Percentiles rank a stretch among this genome's conserved stretches.
Evolutionary conservation across 1,139 yeast species (phyloP).

Genomic region (Suhomyces kunorum): DNA sequence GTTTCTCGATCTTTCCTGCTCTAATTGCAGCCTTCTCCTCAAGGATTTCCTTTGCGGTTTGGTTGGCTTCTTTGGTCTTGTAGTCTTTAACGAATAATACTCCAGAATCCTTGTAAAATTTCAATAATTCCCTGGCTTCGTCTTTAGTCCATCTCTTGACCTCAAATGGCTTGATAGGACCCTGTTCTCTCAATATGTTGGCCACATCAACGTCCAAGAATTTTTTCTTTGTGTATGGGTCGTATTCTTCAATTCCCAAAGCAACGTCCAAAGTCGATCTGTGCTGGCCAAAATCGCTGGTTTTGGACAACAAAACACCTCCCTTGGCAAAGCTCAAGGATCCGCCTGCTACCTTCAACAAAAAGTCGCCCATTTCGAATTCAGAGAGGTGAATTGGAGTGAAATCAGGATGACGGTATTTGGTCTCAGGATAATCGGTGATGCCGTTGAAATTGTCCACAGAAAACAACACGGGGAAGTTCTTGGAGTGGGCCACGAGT

Average conservation of each 20-base stretch:
- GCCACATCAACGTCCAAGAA: conserved; percentile 61
- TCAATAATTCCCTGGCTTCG: conserved; percentile 56
- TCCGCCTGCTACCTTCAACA: conserved; percentile 62
- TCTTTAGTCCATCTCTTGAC: conserved; percentile 54
- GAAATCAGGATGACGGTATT: conserved; percentile 61
- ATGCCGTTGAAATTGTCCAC: conserved; percentile 77
- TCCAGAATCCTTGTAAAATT: conserved; percentile 56
- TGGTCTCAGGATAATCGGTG: conserved; percentile 55
- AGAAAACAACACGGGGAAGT: conserved; percentile 64
- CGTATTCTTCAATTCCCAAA: conserved; percentile 53
- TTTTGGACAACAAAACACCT: conserved; percentile 65
- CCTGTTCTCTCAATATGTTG: conserved; percentile 43
- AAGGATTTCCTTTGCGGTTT: conserved; percentile 20
- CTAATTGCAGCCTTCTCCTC: conserved; percentile 18
- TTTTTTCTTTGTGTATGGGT: conserved; percentile 54
- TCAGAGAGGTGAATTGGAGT: conserved; percentile 59
- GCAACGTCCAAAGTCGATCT: conserved; percentile 62
- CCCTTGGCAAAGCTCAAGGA: conserved; percentile 55
- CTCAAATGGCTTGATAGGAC: conserved; percentile 48
- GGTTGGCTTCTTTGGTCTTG: conserved; percentile 44
- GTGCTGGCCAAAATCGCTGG: conserved; percentile 31
- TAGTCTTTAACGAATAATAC: conserved; percentile 48
- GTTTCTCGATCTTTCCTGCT: conserved; percentile 20
- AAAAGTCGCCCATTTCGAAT: conserved; percentile 64
- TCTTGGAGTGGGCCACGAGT: conserved; percentile 43